phyloP scores from a whole-genome alignment of 1,284 basidiomycete species.

The Wallemia mellicola region DNA sequence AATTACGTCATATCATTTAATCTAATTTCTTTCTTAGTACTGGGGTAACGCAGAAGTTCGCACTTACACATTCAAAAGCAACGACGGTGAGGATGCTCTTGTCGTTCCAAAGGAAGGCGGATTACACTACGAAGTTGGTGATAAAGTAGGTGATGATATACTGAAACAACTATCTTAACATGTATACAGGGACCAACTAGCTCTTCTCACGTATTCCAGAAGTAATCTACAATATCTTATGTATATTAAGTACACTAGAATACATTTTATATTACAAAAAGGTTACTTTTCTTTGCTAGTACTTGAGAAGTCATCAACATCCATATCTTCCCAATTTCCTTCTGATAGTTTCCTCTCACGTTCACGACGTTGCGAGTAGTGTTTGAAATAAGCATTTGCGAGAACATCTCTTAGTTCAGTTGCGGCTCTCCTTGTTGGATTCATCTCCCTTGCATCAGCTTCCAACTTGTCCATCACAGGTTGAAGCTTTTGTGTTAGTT shows the following conservation, averaged over 20 bases:
- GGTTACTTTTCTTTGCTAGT: too few relatives aligned
- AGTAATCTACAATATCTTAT: too few relatives aligned
- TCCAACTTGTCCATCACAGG: too few relatives aligned
- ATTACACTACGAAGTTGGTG: neutral
- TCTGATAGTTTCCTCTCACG: too few relatives aligned
- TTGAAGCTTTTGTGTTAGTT: too few relatives aligned
- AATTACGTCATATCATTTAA: neutral
- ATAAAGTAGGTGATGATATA: neutral
- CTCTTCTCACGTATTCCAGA: neutral
- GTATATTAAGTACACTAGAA: neutral
- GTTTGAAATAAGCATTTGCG: too few relatives aligned
- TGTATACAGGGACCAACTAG: neutral
- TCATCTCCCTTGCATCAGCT: too few relatives aligned
- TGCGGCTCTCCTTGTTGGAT: too few relatives aligned
- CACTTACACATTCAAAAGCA: slow-evolving; percentile 12
- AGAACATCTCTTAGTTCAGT: too few relatives aligned
- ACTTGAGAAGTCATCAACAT: too few relatives aligned
- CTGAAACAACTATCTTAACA: neutral
- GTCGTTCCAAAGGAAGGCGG: slow-evolving; percentile 8
- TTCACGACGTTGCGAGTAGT: too few relatives aligned
- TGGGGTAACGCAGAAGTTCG: slow-evolving; percentile 16
- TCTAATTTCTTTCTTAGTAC: slow-evolving; percentile 6
- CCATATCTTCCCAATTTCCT: too few relatives aligned
- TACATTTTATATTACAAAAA: neutral
- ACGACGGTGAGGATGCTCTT: slow-evolving; percentile 11